Percentiles rank a stretch among this genome's conserved stretches.
Evolutionary conservation across 73 alveolate genomes (phyloP).

Genomic region (Halteria grandinella): DNA sequence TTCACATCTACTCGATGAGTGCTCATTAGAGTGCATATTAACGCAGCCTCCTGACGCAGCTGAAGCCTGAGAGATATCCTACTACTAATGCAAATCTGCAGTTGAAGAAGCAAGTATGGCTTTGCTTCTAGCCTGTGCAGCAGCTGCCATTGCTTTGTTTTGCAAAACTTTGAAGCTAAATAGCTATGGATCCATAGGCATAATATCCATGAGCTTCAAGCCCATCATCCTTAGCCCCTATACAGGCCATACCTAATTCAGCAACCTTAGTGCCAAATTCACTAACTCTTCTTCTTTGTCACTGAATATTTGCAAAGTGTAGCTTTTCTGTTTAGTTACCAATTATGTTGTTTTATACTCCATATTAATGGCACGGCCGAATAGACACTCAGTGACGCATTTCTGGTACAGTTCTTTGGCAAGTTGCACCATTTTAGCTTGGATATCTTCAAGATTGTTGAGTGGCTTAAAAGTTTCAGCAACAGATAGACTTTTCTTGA

Average conservation of each 20-base stretch:
- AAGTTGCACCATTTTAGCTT: slow-evolving; percentile 4
- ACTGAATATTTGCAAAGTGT: neutral
- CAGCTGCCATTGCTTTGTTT: too few species aligned
- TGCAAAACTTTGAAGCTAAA: too few species aligned
- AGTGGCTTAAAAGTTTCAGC: slow-evolving; percentile 40
- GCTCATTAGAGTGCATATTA: too few species aligned
- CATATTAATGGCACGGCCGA: slow-evolving; percentile 24
- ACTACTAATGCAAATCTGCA: too few species aligned
- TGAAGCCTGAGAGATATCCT: too few species aligned
- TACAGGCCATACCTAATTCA: slow-evolving; percentile 30
- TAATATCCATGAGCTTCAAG: neutral
- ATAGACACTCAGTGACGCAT: slow-evolving; percentile 8
- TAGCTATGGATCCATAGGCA: slow-evolving; percentile 30
- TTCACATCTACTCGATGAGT: too few species aligned
- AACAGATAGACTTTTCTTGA: slow-evolving; percentile 68
- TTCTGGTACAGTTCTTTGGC: slow-evolving; percentile 39
- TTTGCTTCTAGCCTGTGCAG: too few species aligned
- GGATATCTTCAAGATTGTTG: slow-evolving; percentile 8
- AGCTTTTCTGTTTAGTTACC: neutral
- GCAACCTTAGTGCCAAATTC: neutral
- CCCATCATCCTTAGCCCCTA: slow-evolving; percentile 42
- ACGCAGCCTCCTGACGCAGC: too few species aligned
- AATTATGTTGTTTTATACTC: slow-evolving; percentile 37
- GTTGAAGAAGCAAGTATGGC: too few species aligned
- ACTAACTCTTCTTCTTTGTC: slow-evolving; percentile 17